Evolutionary conservation across 1,139 yeast genomes (phyloP).

Genomic region (Hansenula sp.): DNA sequence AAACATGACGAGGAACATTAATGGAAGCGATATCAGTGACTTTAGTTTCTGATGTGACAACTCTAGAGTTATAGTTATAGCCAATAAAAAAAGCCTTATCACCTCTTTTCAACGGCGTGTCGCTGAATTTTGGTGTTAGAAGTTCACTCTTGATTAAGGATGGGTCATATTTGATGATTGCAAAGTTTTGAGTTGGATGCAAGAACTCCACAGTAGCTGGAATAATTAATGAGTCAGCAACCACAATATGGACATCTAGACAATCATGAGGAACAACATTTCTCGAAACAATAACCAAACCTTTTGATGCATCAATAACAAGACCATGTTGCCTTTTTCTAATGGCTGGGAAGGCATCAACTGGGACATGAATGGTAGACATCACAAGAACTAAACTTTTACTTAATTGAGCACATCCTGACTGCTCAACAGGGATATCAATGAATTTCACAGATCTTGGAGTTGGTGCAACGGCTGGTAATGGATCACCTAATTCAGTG

Average conservation of each 20-base stretch:
- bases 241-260: conserved; percentile 70
- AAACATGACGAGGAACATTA: conserved; percentile 65
- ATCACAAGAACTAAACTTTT: conserved; percentile 67
- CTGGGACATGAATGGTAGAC: conserved; percentile 58
- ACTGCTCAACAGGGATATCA: conserved; percentile 60
- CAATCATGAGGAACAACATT: conserved; percentile 81
- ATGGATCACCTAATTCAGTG: conserved; percentile 60
- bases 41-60: conserved; percentile 71
- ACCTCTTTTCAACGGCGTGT: conserved; percentile 64
- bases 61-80: conserved; percentile 64
- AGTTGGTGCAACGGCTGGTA: conserved; percentile 44
- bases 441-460: conserved; percentile 70
- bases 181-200: conserved; percentile 87
- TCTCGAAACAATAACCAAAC: conserved; percentile 78
- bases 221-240: conserved; percentile 82
- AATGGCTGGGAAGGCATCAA: conserved; percentile 70
- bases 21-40: conserved; percentile 75
- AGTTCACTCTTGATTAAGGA: conserved; percentile 58
- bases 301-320: conserved; percentile 74
- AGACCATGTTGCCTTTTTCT: conserved; percentile 71
- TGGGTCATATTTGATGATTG: conserved; percentile 82
- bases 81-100: conserved; percentile 77
- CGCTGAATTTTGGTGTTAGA: conserved; percentile 59
- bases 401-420: conserved; percentile 51
- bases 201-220: conserved; percentile 80